phyloP scores from a whole-genome alignment of 768 basidiomycete species.

The Leccinum boreale region DNA sequence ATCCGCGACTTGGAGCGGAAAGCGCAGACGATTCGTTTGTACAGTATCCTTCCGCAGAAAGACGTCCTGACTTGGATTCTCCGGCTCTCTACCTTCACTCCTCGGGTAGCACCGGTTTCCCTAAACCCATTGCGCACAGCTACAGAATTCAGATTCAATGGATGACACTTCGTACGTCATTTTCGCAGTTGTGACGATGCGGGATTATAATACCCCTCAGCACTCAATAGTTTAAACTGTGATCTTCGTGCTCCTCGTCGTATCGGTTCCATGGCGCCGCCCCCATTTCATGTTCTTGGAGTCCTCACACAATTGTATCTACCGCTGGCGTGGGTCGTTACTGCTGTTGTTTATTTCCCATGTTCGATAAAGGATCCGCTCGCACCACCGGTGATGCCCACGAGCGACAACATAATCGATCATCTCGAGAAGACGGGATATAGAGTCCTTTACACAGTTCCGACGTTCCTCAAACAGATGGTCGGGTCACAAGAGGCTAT shows the following conservation, averaged over 20 bases:
- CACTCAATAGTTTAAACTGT: too few relatives aligned
- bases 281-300: slow-evolving; percentile 28
- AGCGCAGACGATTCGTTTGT: not conserved
- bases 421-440: slow-evolving; percentile 28
- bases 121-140: slow-evolving; percentile 42
- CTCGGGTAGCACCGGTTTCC: slow-evolving; percentile 48
- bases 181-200: too few relatives aligned
- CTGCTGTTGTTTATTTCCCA: slow-evolving; percentile 27
- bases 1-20: slow-evolving; percentile 1
- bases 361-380: slow-evolving; percentile 14
- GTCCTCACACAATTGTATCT: slow-evolving; percentile 12
- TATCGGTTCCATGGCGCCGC: slow-evolving; percentile 21
- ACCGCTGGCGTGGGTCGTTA: slow-evolving; percentile 15
- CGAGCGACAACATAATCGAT: slow-evolving; percentile 38
- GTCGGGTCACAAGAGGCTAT: slow-evolving; percentile 21
- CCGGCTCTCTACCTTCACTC: slow-evolving; percentile 45
- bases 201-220: too few relatives aligned
- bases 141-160: slow-evolving; percentile 35
- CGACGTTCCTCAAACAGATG: slow-evolving; percentile 40
- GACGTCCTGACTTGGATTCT: slow-evolving; percentile 9
- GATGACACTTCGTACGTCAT: slow-evolving; percentile 32
- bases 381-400: slow-evolving; percentile 34
- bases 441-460: slow-evolving; percentile 35
- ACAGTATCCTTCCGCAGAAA: not conserved
- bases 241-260: slow-evolving; percentile 12